Conservation (phyloP, 352 stramenopile species). For the Phytophthora sp. region DNA sequence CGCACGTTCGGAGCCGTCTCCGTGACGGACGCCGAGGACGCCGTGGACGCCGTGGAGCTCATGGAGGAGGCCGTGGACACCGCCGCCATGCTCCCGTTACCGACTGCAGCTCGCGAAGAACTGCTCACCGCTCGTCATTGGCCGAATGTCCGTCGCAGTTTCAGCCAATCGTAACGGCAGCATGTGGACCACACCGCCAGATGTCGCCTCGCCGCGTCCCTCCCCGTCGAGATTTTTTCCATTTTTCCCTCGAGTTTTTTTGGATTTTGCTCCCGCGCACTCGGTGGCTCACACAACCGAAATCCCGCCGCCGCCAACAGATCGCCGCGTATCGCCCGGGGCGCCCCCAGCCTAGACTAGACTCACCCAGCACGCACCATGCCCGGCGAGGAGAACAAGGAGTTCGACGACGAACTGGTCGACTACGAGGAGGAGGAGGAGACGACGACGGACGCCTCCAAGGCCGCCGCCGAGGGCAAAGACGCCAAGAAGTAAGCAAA, state of each 20-base stretch:
- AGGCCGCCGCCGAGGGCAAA: slow-evolving; percentile 78
- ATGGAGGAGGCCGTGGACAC: slow-evolving; percentile 1
- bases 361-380: slow-evolving; percentile 45
- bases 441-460: slow-evolving; percentile 75
- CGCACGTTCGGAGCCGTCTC: slow-evolving; percentile 27
- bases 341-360: slow-evolving; percentile 1
- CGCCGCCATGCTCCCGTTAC: neutral
- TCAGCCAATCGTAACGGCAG: slow-evolving; percentile 11
- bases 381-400: slow-evolving; percentile 87
- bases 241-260: slow-evolving; percentile 33
- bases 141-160: slow-evolving; percentile 20
- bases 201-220: slow-evolving; percentile 28
- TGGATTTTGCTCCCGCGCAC: slow-evolving; percentile 20
- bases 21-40: slow-evolving; percentile 7
- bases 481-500: slow-evolving; percentile 91
- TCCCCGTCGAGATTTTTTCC: slow-evolving; percentile 4
- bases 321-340: slow-evolving; percentile 15
- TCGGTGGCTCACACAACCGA: slow-evolving; percentile 44
- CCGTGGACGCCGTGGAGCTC: slow-evolving; percentile 20
- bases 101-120: too few species aligned
- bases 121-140: neutral
- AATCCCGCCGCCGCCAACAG: slow-evolving; percentile 35
- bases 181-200: neutral
- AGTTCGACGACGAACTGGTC: slow-evolving; percentile 89
- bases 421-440: slow-evolving; percentile 92